Evolutionary conservation across 768 basidiomycete genomes (phyloP).

Genomic region (Termitomyces sp.): DNA sequence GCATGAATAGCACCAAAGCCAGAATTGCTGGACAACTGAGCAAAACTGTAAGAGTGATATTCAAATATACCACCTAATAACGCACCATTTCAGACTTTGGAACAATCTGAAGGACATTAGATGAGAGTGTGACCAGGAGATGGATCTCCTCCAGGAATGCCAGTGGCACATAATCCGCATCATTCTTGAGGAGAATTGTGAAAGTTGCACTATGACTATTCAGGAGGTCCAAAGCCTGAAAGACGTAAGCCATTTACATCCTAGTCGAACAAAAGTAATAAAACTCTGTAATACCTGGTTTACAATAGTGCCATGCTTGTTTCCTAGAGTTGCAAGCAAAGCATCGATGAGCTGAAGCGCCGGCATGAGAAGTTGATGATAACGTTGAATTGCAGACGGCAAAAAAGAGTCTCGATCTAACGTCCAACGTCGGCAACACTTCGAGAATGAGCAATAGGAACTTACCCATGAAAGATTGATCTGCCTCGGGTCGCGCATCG

Average conservation of each 20-base stretch:
- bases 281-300: slow-evolving; percentile 47
- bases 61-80: slow-evolving; percentile 4
- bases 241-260: not conserved
- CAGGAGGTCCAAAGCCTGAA: slow-evolving; percentile 75
- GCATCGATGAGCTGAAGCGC: slow-evolving; percentile 77
- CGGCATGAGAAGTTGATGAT: slow-evolving; percentile 88
- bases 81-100: slow-evolving; percentile 76
- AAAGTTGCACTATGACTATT: slow-evolving; percentile 80
- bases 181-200: slow-evolving; percentile 75
- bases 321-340: slow-evolving; percentile 72
- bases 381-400: slow-evolving; percentile 81
- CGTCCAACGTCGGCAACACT: slow-evolving; percentile 1
- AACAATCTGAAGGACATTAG: slow-evolving; percentile 62
- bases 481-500: slow-evolving; percentile 77
- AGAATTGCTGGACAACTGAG: slow-evolving; percentile 53
- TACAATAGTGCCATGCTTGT: slow-evolving; percentile 57
- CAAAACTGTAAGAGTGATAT: not conserved
- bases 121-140: slow-evolving; percentile 69
- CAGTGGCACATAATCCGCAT: slow-evolving; percentile 54
- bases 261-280: not conserved
- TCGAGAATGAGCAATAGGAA: not conserved
- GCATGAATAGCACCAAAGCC: slow-evolving; percentile 86
- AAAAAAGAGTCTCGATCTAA: slow-evolving; percentile 83
- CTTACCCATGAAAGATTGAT: slow-evolving; percentile 78
- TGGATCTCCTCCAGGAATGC: slow-evolving; percentile 75